Base-by-base conservation (phyloP, 345 rosid species). In the Aethionema arabicum region DNA sequence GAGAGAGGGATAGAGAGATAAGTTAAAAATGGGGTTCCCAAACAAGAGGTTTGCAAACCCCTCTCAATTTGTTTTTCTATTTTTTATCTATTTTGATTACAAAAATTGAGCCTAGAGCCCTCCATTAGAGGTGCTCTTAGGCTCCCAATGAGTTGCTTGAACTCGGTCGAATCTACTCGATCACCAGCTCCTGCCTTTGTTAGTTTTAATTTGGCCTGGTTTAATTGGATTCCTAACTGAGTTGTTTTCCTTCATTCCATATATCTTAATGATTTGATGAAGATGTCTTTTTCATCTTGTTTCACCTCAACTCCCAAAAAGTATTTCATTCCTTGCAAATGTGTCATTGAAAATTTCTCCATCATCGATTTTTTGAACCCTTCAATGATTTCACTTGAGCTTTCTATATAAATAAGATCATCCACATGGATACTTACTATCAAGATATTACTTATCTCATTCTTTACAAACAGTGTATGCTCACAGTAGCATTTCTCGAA, bases 381-480 rank as follows among this genome's bases (percentile, higher is more conserved):
- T 8, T 36, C 39, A 36, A 36, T 5, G 1, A 36, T 3, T 8
- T 36, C 39, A 5, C 1, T 36, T 36, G 39, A 36, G 39, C 4
- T 36, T 36, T 3, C 27, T 21, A 2, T 21, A 21, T 21, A 21
- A 21, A 21, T 1, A 21, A 21, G 27, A 21, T 50, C 33, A 15
- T 50, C 55, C 7, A 50, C 55, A 50, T 50, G 27, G 4, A 50
- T 11, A 50, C 55, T 16, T 2, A 50, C 33, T 6, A 50, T 50
- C 55, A 27, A 7, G 7, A 50, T 6, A 3, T 21, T 15, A 21
- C 21, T 11, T 3, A 4, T 21, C 32, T 50, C 11, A 0, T 9
- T 14, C 32, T 50, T 50, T 0, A 50, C 33, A 11, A 14, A 50
- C 6, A 50, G 6, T 4, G 55, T 50, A 11, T 50, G 55, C 35